Conservation (phyloP, 2,329 filamentous ascomycete genomes). For the Sporothrix curviconia region DNA sequence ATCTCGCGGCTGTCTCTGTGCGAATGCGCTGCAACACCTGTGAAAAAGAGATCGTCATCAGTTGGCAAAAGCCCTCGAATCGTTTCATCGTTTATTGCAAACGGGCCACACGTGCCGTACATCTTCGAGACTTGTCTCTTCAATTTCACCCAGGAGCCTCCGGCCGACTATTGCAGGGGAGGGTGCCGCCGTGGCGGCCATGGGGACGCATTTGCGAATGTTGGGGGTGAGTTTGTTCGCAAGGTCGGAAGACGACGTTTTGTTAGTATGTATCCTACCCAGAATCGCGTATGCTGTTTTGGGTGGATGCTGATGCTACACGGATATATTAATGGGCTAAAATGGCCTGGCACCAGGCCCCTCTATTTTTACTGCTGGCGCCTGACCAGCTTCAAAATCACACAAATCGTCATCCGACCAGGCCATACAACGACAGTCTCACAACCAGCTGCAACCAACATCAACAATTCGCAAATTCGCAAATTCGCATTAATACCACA, state of each 20-base stretch:
- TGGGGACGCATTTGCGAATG: background rate
- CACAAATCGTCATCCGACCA: background rate
- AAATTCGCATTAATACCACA: background rate
- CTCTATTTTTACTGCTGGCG: conserved; percentile 1
- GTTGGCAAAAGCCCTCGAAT: too few species aligned
- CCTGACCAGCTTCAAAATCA: background rate
- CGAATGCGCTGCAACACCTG: conserved; percentile 14
- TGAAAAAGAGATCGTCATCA: too few species aligned
- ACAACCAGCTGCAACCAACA: background rate
- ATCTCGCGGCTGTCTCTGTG: background rate
- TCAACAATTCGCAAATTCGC: too few species aligned
- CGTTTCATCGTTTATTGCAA: too few species aligned
- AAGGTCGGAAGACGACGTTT: too few species aligned
- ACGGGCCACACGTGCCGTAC: too few species aligned
- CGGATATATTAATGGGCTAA: too few species aligned
- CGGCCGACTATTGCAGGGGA: conserved; percentile 39
- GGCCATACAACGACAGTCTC: background rate
- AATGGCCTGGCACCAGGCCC: background rate
- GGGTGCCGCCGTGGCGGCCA: background rate
- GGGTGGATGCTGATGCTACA: too few species aligned
- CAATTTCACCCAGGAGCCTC: conserved; percentile 47
- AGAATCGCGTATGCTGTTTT: too few species aligned
- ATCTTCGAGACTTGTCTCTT: conserved; percentile 53
- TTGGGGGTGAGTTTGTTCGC: too few species aligned
- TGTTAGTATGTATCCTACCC: too few species aligned